These are phyloP conservation scores for Hericium alpestre DNA, from an alignment of 768 basidiomycete genomes.

Conservation along the genomic window DNA sequence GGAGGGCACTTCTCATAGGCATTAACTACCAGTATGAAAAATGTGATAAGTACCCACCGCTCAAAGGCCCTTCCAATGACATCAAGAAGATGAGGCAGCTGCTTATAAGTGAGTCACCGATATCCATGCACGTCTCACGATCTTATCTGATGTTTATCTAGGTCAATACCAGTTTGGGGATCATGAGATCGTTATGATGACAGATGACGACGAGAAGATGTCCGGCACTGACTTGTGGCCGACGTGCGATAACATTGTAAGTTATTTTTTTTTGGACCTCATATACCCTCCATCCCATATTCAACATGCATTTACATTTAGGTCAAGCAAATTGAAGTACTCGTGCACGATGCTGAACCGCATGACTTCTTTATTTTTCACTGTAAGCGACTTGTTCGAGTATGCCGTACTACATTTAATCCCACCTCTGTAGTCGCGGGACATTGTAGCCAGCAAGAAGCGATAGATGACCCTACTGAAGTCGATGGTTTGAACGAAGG, in stretches of 20 bases:
- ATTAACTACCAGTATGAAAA: background rate
- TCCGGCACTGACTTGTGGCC: background rate
- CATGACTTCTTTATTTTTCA: no score
- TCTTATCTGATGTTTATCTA: background rate
- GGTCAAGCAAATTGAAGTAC: no score
- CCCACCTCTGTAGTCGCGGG: no score
- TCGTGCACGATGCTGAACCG: no score
- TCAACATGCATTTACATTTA: no score
- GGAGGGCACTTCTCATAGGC: background rate
- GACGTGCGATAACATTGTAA: conserved; percentile 8
- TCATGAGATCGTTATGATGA: conserved; percentile 8
- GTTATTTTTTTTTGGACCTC: background rate
- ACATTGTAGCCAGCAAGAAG: no score
- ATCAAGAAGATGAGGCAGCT: background rate
- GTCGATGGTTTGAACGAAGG: no score
- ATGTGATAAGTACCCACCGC: background rate
- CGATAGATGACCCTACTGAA: no score
- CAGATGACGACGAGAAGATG: conserved; percentile 3
- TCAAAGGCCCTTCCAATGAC: conserved; percentile 3
- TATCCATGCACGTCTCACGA: background rate
- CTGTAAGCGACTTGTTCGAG: no score
- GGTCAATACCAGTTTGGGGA: background rate
- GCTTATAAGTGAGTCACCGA: conserved; percentile 3
- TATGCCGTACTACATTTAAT: no score
- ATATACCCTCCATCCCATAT: background rate